phyloP scores from a whole-genome alignment of 345 rosid genomes.

The Rhodamnia argentea region DNA sequence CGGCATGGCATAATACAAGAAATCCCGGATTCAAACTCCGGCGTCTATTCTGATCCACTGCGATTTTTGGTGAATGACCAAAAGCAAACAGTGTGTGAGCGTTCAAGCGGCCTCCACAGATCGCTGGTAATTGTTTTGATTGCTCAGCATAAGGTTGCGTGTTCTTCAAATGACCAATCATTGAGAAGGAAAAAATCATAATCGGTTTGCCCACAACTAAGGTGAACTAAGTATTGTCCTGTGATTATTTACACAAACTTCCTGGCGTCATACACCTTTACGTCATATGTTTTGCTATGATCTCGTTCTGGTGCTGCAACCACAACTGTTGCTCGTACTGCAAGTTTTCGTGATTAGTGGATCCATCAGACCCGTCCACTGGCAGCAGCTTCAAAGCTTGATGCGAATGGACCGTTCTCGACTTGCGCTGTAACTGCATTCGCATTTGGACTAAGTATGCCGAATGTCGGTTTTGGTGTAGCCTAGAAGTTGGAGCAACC shows the following conservation, averaged over 20 bases:
- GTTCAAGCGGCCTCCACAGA: neutral
- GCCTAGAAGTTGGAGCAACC: slow-evolving; percentile 42
- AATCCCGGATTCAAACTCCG: neutral
- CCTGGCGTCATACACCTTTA: slow-evolving; percentile 2
- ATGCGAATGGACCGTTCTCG: slow-evolving; percentile 41
- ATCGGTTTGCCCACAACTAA: neutral
- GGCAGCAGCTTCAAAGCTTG: slow-evolving; percentile 2
- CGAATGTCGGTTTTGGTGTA: slow-evolving; percentile 26
- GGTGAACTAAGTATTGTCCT: neutral
- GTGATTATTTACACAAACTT: neutral
- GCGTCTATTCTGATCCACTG: neutral
- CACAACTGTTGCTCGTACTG: slow-evolving; percentile 52
- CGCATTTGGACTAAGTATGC: slow-evolving; percentile 1
- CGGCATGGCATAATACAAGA: neutral
- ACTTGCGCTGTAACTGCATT: neutral
- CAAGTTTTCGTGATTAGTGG: slow-evolving; percentile 24
- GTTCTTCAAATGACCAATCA: neutral
- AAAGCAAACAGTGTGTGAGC: neutral
- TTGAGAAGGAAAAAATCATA: neutral
- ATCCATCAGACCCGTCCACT: neutral
- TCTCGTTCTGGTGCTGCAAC: slow-evolving; percentile 65
- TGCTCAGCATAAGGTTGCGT: neutral
- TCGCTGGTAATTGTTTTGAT: neutral
- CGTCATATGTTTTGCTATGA: slow-evolving; percentile 43
- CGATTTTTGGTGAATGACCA: neutral